phyloP scores from a whole-genome alignment of 139 green algal species.

The Medakamo hakoo region DNA sequence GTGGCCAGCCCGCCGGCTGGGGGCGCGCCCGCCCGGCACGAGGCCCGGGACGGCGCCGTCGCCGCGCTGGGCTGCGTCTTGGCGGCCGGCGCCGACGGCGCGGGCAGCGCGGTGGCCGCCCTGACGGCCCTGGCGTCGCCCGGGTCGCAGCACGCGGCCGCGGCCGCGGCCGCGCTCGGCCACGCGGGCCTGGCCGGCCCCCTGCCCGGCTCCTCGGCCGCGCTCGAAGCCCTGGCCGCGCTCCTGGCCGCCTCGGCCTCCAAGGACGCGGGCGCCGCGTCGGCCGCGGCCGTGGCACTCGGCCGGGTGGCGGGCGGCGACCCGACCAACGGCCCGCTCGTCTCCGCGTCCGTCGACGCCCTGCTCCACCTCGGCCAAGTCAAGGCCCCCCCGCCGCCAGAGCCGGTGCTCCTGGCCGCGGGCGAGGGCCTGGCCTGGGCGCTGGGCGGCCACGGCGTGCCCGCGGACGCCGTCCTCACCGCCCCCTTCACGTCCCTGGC shows the following conservation, averaged over 20 bases:
- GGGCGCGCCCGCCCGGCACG: slow-evolving; percentile 7
- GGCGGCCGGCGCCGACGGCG: slow-evolving; percentile 3
- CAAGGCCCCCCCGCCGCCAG: neutral
- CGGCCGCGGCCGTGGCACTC: neutral
- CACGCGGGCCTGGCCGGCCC: slow-evolving; percentile 15
- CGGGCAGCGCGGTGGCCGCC: neutral
- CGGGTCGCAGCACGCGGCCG: slow-evolving; percentile 5
- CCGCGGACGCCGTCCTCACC: neutral
- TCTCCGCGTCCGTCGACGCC: neutral
- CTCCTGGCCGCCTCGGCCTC: neutral
- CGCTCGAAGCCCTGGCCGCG: neutral
- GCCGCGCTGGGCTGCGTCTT: slow-evolving; percentile 23
- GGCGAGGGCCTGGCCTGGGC: neutral
- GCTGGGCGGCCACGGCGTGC: neutral
- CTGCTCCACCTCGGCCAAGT: neutral
- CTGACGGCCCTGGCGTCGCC: neutral
- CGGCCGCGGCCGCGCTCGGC: slow-evolving; percentile 20
- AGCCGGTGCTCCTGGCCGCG: neutral
- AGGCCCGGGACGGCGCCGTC: slow-evolving; percentile 16
- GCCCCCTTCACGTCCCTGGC: too few species aligned
- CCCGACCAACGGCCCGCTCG: neutral
- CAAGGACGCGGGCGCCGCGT: neutral
- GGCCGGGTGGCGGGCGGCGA: neutral
- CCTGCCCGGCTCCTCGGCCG: neutral
- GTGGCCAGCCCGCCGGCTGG: too few species aligned